Base-by-base conservation (phyloP, 2,329 filamentous ascomycete species). In the Podosphaera xanthii region DNA sequence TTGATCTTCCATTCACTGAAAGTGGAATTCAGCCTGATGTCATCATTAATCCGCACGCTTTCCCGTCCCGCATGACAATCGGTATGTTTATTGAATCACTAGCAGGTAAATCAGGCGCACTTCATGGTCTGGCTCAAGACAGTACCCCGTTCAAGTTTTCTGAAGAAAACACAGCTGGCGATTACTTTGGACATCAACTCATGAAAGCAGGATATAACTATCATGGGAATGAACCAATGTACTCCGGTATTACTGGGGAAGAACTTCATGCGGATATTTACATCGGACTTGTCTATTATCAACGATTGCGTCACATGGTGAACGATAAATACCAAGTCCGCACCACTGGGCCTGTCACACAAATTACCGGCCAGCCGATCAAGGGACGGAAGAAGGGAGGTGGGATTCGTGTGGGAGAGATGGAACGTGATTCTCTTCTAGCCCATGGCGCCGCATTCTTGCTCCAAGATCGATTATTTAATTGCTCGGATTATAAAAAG, bases 321-420 rank as follows among this genome's bases (percentile, higher is more conserved):
- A 97, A 96, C 79, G 92, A 98, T 73, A 98, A 98, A 73, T 98
- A 87, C 77, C 92, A 98, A 72, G 92, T 97, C 59, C 83, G 92
- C 72, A 97, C 92, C 2, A 97, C 92, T 0, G 92, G 92, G 59
- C 90, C 90, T 0, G 85, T 96, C 50, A 92, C 92, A 59, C 81
- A 84, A 33, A 81, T 92, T 14, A 97, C 91, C 0, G 90, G 91
- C 38, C 92, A 98, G 70, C 92, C 92, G 48, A 92, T 98, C 76
- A 96, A 97, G 76, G 92, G 92, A 63, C 79, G 92, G 70, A 92
- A 94, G 70, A 87, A 91, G 72, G 92, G 91, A 69, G 92, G 92
- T 74, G 92, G 92, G 83, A 96, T 98, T 70, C 89, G 92, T 77
- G 91, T 98, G 36, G 92, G 92, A 72, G 92, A 98, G 73, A 98